Evolutionary conservation across 768 basidiomycete genomes (phyloP).

Genomic region (Termitomyces sp.): DNA sequence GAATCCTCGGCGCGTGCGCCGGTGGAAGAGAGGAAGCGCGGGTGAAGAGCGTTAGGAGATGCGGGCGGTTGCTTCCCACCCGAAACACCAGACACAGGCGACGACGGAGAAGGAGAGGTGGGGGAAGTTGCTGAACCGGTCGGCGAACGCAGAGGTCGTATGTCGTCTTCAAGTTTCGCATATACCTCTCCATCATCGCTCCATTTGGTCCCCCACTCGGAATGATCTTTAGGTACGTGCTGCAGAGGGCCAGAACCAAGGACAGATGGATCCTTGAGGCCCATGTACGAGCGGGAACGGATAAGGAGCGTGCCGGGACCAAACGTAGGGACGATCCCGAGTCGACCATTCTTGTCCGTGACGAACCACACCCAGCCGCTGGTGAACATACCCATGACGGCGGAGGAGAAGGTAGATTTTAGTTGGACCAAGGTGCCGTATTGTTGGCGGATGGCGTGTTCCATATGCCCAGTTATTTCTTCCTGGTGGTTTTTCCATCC

Average conservation of each 20-base stretch:
- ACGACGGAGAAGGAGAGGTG: conserved; percentile 30
- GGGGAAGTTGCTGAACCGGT: conserved; percentile 20
- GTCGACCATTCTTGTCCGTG: conserved; percentile 55
- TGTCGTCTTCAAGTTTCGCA: conserved; percentile 1
- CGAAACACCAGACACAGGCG: conserved; percentile 44
- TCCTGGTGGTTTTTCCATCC: conserved; percentile 34
- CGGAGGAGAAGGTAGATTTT: conserved; percentile 74
- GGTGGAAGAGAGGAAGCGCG: conserved; percentile 24
- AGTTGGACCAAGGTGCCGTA: conserved; percentile 68
- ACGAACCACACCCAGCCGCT: conserved; percentile 91
- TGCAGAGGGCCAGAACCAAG: conserved; percentile 15
- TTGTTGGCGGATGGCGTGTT: conserved; percentile 37
- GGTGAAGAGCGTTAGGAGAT: conserved; percentile 29
- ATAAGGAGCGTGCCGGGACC: conserved; percentile 88
- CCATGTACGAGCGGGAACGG: conserved; percentile 48
- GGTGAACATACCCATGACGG: conserved; percentile 74
- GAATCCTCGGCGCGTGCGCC: conserved; percentile 10
- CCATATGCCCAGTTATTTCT: conserved; percentile 34
- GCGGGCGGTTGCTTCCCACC: conserved; percentile 24
- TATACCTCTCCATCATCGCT: background rate
- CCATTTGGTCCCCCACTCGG: background rate
- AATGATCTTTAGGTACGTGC: conserved; percentile 3
- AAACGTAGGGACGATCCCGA: conserved; percentile 80
- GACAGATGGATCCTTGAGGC: conserved; percentile 16
- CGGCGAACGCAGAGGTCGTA: conserved; percentile 13